Evolutionary conservation across 805 yeast genomes (phyloP).

Genomic region (Torulaspora maleeae): DNA sequence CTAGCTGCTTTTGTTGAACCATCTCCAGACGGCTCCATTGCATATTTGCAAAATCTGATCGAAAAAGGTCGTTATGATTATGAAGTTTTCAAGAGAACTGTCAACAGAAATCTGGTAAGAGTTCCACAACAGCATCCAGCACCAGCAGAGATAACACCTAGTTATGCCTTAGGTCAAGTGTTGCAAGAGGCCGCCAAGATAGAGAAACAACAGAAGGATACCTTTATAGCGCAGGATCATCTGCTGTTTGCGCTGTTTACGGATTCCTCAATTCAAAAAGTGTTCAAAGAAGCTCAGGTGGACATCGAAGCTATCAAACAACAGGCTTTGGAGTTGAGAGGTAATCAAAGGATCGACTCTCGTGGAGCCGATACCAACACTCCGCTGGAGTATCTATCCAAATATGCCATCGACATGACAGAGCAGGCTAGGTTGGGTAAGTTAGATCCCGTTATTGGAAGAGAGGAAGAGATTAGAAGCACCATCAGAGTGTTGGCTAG

Average conservation of each 20-base stretch:
- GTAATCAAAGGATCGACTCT: constrained; percentile 86
- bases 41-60: constrained; percentile 73
- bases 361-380: constrained; percentile 89
- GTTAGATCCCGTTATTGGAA: constrained; percentile 96
- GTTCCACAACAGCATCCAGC: constrained; percentile 87
- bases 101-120: constrained; percentile 76
- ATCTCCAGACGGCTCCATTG: constrained; percentile 48
- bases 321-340: constrained; percentile 78
- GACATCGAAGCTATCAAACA: constrained; percentile 68
- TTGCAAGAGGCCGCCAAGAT: constrained; percentile 70
- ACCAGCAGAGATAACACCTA: constrained; percentile 72
- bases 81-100: constrained; percentile 68
- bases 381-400: constrained; percentile 73
- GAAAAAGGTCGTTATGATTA: constrained; percentile 89
- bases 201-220: constrained; percentile 83
- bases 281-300: constrained; percentile 68
- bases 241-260: constrained; percentile 78
- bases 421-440: constrained; percentile 91
- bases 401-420: constrained; percentile 92
- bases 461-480: constrained; percentile 96
- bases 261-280: constrained; percentile 61
- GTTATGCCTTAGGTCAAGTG: constrained; percentile 71
- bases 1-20: constrained; percentile 83
- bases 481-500: constrained; percentile 94
- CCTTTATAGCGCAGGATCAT: constrained; percentile 92